These are phyloP conservation scores for Yamadazyma spencermartinsiae DNA, from an alignment of 1,139 yeast species.

Conservation along the genomic window DNA sequence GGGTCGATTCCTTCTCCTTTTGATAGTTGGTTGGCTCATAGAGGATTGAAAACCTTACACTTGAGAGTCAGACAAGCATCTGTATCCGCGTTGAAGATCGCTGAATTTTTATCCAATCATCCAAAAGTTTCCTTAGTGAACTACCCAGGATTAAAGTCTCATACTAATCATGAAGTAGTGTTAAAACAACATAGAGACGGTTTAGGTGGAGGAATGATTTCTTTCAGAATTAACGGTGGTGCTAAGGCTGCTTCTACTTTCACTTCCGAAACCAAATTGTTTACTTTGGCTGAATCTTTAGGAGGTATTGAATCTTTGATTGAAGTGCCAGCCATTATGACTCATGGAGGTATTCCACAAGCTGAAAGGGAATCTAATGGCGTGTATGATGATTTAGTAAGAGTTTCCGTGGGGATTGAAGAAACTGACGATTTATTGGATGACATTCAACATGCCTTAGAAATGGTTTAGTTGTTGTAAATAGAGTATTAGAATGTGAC, in stretches of 20 bases:
- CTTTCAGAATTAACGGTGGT: conserved; percentile 84
- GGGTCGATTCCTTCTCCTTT: conserved; percentile 91
- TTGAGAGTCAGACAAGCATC: conserved; percentile 76
- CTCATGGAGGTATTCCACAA: conserved; percentile 88
- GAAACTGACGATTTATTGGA: conserved; percentile 73
- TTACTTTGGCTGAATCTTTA: conserved; percentile 85
- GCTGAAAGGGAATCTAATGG: conserved; percentile 80
- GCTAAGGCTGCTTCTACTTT: conserved; percentile 73
- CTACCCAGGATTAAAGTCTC: conserved; percentile 78
- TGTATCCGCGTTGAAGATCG: conserved; percentile 65
- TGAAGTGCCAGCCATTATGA: conserved; percentile 91
- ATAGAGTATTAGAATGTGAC: no score
- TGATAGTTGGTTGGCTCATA: conserved; percentile 90
- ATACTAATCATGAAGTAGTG: conserved; percentile 64
- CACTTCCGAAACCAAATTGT: conserved; percentile 71
- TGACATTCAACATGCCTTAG: conserved; percentile 74
- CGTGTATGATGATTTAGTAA: conserved; percentile 77
- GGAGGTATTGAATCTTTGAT: conserved; percentile 88
- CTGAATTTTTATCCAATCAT: conserved; percentile 56
- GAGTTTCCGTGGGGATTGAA: conserved; percentile 87
- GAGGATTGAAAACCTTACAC: conserved; percentile 87
- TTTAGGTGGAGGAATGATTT: conserved; percentile 90
- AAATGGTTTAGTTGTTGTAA: conserved; percentile 18
- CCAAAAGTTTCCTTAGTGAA: conserved; percentile 66
- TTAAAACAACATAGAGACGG: conserved; percentile 78